Base-by-base conservation (phyloP, 805 yeast genomes). In the Starmerella etchellsii region DNA sequence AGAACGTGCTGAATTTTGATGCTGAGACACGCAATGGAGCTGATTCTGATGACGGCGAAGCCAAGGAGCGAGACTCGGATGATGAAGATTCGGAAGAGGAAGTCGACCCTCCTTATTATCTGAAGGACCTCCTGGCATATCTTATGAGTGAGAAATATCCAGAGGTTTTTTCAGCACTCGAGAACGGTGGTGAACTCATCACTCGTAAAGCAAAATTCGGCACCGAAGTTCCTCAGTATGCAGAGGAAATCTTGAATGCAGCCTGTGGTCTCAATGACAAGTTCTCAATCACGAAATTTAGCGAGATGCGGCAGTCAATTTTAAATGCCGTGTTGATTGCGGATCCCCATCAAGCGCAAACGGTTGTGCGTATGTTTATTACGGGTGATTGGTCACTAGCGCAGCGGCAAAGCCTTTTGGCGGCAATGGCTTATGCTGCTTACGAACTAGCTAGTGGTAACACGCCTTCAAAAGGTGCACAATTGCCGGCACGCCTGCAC, bases 371-470 rank as follows among this genome's bases (percentile, higher is more conserved):
- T 22, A 56, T 77, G 15, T 61, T 85, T 15, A 62, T 73, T 27
- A 65, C 69, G 0, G 85, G 87, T 0, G 98, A 88, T 53, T 74
- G 79, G 46, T 83, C 94, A 0, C 57, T 91, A 16, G 91, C 81
- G 46, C 87, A 78, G 44, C 60, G 97, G 36, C 66, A 87, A 61
- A 61, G 72, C 23, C 65, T 87, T 8, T 58, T 91, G 16, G 73
- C 87, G 4, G 63, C 81, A 0, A 54, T 83, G 11, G 78, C 87
- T 0, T 60, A 85, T 20, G 72, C 81, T 2, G 83, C 85, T 0
- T 60, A 94, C 44, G 84, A 81, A 47, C 63, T 85, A 9, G 64
- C 79, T 33, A 88, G 85, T 0, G 88, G 78, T 54, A 64, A 56
- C 0, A 67, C 66, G n/a, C 57, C 67, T 2, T 57, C 62, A 10